Evolutionary conservation across 2,329 filamentous ascomycete genomes (phyloP), one percentile per base, ranked within the genome.

Genomic region (Emydomyces testavorans): DNA sequence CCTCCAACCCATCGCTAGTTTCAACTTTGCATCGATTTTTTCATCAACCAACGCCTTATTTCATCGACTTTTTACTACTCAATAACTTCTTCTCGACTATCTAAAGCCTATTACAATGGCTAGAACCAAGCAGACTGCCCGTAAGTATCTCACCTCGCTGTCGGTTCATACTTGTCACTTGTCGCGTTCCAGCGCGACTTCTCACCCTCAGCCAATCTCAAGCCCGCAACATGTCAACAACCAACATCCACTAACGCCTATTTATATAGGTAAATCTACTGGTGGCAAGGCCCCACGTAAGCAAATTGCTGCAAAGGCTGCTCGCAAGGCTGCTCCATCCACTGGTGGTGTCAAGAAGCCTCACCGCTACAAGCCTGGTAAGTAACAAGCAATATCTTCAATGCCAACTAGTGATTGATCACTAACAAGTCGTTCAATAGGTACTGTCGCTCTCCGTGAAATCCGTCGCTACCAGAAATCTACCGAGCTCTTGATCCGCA

Each of bases 301-400:
- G 86, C 89, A 95, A 81, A 88, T 96, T 66, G 90, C 90, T 63
- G 94, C 89, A 78, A 95, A 95, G 85, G 92, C 90, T 60, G 90
- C 92, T 65, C 89, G 92, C 77, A 98, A 98, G 83, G 88, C 83
- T 63, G 90, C 92, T 53, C 92, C 92, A 61, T 94, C 88, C 55
- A 96, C 92, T 70, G 92, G 90, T 64, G 85, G 85, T 82, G 85
- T 90, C 80, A 92, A 92, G 85, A 92, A 92, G 84, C 85, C 85
- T 72, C 85, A 89, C 75, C 78, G 85, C 54, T 79, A 89, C 71
- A 89, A 88, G 84, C 85, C 85, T 65, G 84, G 83, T 74, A 70
- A 57, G 67, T 60, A 48, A 18, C 32, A 16, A 36, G 13, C 39
- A 37, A 24, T 42, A 28, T 32, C 32, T 15, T 16, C 20, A 7